phyloP scores from a whole-genome alignment of 2,329 filamentous ascomycete species.

The Cercospora janseana region DNA sequence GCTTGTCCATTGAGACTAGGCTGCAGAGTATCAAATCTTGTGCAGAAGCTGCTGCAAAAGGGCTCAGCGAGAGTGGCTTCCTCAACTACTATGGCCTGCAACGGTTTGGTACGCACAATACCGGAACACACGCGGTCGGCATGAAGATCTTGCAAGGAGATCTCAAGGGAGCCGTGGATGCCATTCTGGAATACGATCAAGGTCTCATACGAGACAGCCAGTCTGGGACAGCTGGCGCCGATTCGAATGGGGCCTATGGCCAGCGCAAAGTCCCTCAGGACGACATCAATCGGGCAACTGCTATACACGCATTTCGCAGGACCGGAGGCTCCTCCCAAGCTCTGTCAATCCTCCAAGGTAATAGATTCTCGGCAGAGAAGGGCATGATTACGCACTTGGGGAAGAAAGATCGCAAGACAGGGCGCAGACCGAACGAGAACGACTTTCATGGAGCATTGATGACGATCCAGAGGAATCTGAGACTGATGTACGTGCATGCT shows the following conservation, averaged over 20 bases:
- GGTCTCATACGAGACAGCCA: conserved; percentile 59
- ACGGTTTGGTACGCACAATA: conserved; percentile 84
- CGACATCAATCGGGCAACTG: conserved; percentile 74
- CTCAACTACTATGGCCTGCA: conserved; percentile 99
- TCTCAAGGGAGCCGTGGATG: conserved; percentile 74
- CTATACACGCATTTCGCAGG: conserved; percentile 70
- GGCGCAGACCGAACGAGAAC: conserved; percentile 50
- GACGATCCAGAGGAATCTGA: conserved; percentile 74
- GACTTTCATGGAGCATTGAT: conserved; percentile 82
- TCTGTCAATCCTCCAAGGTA: conserved; percentile 64
- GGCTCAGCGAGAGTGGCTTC: conserved; percentile 74
- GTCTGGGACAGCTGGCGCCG: conserved; percentile 32
- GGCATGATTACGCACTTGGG: conserved; percentile 75
- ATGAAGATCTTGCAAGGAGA: conserved; percentile 78
- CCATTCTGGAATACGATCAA: conserved; percentile 71
- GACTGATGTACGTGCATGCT: conserved; percentile 93
- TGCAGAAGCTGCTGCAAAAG: conserved; percentile 60
- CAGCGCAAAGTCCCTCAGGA: conserved; percentile 61
- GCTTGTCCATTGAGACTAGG: conserved; percentile 35
- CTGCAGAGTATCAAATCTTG: conserved; percentile 50
- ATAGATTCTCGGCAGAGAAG: conserved; percentile 76
- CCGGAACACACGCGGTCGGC: conserved; percentile 82
- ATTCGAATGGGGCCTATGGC: conserved; percentile 7
- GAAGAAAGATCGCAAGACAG: conserved; percentile 43
- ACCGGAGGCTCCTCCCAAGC: conserved; percentile 52